phyloP scores from a whole-genome alignment of 1,284 basidiomycete species.

The Cutaneotrichosporon sp. region DNA sequence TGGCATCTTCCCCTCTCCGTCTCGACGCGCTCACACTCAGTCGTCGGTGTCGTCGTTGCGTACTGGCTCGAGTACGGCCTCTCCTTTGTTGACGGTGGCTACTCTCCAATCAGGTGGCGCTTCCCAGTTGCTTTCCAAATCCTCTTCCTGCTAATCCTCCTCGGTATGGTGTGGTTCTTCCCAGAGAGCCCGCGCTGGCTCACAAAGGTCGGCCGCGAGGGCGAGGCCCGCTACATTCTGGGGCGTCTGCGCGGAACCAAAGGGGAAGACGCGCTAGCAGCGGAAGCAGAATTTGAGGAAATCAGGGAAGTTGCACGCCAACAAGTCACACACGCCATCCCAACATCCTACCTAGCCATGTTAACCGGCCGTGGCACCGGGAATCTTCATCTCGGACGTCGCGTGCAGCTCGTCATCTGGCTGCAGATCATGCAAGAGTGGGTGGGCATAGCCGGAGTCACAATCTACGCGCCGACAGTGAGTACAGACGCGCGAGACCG shows the following conservation, averaged over 20 bases:
- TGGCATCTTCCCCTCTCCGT: too few relatives aligned
- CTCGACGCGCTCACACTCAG: constrained; percentile 56
- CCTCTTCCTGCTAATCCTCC: constrained; percentile 37
- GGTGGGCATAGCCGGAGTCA: constrained; percentile 15
- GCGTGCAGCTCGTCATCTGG: constrained; percentile 46
- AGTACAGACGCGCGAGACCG: constrained; percentile 20
- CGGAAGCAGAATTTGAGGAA: constrained; percentile 27
- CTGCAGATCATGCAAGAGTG: constrained; percentile 47
- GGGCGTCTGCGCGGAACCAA: constrained; percentile 31
- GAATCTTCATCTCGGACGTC: constrained; percentile 44
- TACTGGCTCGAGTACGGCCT: constrained; percentile 51
- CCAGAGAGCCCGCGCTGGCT: constrained; percentile 61
- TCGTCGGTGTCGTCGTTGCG: constrained; percentile 55
- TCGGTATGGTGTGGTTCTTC: constrained; percentile 49
- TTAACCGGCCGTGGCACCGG: constrained; percentile 16
- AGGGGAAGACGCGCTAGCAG: constrained; percentile 10
- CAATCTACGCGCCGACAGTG: constrained; percentile 15
- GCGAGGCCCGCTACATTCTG: constrained; percentile 43
- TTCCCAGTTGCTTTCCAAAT: constrained; percentile 44
- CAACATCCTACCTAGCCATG: constrained; percentile 18
- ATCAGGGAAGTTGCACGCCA: constrained; percentile 45
- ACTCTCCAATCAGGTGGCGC: constrained; percentile 58
- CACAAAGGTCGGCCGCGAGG: constrained; percentile 47
- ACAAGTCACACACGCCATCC: constrained; percentile 16
- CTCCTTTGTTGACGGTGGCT: constrained; percentile 52